These are phyloP conservation scores for Nadsonia fulvescens DNA, from an alignment of 805 yeast genomes.

Conservation along the genomic window DNA sequence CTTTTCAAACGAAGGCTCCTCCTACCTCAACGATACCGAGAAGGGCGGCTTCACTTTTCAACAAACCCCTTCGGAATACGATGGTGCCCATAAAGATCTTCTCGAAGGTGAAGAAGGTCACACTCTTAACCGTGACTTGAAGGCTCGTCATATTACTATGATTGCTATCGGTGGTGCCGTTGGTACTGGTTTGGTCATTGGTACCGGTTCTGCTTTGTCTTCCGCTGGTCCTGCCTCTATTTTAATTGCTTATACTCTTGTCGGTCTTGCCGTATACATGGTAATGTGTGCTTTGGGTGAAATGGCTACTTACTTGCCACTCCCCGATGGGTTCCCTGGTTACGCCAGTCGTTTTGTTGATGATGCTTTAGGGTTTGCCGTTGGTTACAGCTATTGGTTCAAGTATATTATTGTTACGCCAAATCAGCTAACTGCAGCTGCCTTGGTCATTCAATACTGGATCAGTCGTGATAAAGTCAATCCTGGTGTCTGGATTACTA, in stretches of 20 bases:
- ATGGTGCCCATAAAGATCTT: too few species aligned
- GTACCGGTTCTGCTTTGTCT: constrained; percentile 55
- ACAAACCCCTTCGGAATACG: too few species aligned
- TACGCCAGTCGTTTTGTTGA: constrained; percentile 48
- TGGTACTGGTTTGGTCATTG: constrained; percentile 66
- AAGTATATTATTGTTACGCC: constrained; percentile 40
- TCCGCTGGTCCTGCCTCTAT: constrained; percentile 45
- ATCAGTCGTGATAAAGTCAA: constrained; percentile 21
- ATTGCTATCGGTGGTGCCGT: constrained; percentile 72
- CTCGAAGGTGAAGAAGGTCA: too few species aligned
- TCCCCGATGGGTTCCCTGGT: constrained; percentile 48
- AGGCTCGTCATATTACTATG: constrained; percentile 49
- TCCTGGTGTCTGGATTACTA: constrained; percentile 35
- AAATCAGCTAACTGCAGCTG: constrained; percentile 46
- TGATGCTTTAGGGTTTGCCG: constrained; percentile 48
- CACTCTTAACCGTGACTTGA: constrained; percentile 20
- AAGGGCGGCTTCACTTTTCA: too few species aligned
- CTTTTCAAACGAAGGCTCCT: too few species aligned
- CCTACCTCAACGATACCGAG: too few species aligned
- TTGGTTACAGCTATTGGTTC: constrained; percentile 46
- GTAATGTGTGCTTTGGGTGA: constrained; percentile 57
- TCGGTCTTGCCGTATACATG: constrained; percentile 54
- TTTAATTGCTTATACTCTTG: constrained; percentile 43
- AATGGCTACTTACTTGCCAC: constrained; percentile 48
- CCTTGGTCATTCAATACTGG: constrained; percentile 38